Percentiles rank a stretch among this genome's conserved stretches.
Evolutionary conservation across 2,329 filamentous ascomycete genomes (phyloP).

Genomic region (Calycina herbarum): DNA sequence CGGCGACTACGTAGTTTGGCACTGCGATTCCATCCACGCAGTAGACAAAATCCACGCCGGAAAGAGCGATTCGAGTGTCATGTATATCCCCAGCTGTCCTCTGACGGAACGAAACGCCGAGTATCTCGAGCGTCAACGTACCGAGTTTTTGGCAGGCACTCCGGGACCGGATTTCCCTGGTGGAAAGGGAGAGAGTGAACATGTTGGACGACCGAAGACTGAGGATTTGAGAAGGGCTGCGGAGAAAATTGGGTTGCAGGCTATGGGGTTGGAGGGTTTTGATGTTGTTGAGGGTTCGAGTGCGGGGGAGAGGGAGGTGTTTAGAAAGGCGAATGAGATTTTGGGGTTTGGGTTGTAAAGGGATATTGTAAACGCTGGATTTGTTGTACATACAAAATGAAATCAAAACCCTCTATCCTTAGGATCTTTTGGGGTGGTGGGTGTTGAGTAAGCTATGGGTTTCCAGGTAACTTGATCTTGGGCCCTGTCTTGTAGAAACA

Average conservation of each 20-base stretch:
- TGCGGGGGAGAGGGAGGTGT: constrained; percentile 9
- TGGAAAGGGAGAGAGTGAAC: constrained; percentile 63
- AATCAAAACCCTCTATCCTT: no score
- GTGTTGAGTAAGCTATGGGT: no score
- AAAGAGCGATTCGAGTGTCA: constrained; percentile 71
- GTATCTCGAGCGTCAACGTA: constrained; percentile 69
- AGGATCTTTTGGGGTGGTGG: no score
- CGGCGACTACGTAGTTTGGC: constrained; percentile 69
- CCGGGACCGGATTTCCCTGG: constrained; percentile 72
- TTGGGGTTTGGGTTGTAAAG: constrained; percentile 2
- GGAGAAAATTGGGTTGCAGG: constrained; percentile 51
- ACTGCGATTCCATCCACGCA: constrained; percentile 59
- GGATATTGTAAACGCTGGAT: no score
- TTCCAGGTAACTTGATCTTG: no score
- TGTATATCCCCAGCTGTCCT: constrained; percentile 88
- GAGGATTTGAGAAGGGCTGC: constrained; percentile 41
- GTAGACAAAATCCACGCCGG: constrained; percentile 80
- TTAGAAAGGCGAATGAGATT: constrained; percentile 13
- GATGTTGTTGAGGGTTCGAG: background rate
- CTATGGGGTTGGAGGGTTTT: constrained; percentile 54
- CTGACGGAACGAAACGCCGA: constrained; percentile 72
- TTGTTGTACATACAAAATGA: no score
- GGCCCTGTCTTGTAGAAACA: no score
- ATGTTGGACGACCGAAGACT: constrained; percentile 46
- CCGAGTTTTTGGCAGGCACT: constrained; percentile 67